phyloP scores from a whole-genome alignment of 2,329 filamentous ascomycete species.

The Colletotrichum liaoningense region DNA sequence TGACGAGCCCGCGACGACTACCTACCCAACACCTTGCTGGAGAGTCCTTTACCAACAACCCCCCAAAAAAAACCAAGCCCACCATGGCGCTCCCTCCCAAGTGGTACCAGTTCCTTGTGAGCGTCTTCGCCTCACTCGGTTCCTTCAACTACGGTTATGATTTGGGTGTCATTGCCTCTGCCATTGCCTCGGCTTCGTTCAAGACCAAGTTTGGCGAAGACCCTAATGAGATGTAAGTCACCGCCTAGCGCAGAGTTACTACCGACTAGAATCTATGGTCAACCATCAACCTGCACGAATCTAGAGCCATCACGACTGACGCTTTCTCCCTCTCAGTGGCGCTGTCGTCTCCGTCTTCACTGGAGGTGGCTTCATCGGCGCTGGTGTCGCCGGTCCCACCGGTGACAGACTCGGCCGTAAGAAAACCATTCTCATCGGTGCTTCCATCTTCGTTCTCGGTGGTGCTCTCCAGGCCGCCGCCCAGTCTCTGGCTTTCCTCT shows the following conservation, averaged over 20 bases:
- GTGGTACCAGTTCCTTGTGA: conserved; percentile 63
- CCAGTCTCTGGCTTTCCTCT: conserved; percentile 67
- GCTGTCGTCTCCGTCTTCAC: conserved; percentile 84
- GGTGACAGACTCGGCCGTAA: conserved; percentile 77
- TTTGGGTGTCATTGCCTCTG: conserved; percentile 63
- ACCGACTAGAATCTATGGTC: background rate
- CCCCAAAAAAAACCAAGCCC: conserved; percentile 2
- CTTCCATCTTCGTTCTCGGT: conserved; percentile 77
- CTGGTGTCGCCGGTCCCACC: conserved; percentile 70
- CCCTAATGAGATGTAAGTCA: conserved; percentile 50
- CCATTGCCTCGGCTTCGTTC: conserved; percentile 62
- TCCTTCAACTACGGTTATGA: conserved; percentile 68
- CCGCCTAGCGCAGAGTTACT: no score
- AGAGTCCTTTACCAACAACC: background rate
- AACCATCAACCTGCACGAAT: background rate
- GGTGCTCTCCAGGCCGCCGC: conserved; percentile 81
- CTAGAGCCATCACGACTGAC: background rate
- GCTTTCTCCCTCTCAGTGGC: conserved; percentile 55
- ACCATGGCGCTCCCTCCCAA: conserved; percentile 57
- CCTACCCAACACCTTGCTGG: background rate
- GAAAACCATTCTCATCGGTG: conserved; percentile 78
- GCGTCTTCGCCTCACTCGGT: conserved; percentile 66
- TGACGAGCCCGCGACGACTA: background rate
- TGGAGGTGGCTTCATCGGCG: conserved; percentile 79
- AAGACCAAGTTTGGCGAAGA: conserved; percentile 49